phyloP scores from a whole-genome alignment of 306 rosid genomes.

The Pyrus communis region DNA sequence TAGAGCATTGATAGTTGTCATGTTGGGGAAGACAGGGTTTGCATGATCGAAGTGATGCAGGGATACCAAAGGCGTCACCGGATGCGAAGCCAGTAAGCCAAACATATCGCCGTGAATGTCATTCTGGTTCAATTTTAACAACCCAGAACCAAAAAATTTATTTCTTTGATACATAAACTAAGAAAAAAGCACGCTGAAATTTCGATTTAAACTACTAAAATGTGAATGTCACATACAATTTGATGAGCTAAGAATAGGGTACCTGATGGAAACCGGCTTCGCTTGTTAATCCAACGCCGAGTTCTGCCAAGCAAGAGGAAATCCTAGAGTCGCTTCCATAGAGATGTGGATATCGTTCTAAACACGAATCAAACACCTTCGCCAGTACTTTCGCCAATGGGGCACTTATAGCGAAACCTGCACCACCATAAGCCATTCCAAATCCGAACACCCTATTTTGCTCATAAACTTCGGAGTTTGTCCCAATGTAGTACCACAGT shows the following conservation, averaged over 20 bases:
- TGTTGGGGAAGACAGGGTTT: constrained; percentile 74
- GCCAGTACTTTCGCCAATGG: constrained; percentile 55
- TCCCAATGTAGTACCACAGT: constrained; percentile 82
- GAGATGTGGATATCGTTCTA: constrained; percentile 75
- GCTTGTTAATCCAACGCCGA: constrained; percentile 74
- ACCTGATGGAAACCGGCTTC: constrained; percentile 96
- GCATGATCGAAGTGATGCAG: constrained; percentile 60
- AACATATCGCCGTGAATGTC: constrained; percentile 64
- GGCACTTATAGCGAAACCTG: constrained; percentile 77
- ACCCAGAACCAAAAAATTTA: background rate
- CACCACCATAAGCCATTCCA: constrained; percentile 89
- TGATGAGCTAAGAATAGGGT: background rate
- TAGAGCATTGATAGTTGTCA: constrained; percentile 49
- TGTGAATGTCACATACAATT: background rate
- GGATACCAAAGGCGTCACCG: constrained; percentile 61
- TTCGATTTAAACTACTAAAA: background rate
- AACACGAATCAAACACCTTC: constrained; percentile 68
- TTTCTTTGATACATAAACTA: background rate
- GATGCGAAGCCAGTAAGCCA: constrained; percentile 83
- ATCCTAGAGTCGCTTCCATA: constrained; percentile 86
- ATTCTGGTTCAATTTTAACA: constrained; percentile 33
- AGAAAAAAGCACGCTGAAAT: background rate
- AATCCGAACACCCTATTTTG: constrained; percentile 55
- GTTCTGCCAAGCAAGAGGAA: constrained; percentile 68
- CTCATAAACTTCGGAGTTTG: constrained; percentile 64